Evolutionary conservation across 2,329 filamentous ascomycete species (phyloP), one percentile per base, ranked within the genome.

Genomic region (Podosphaera xanthii): DNA sequence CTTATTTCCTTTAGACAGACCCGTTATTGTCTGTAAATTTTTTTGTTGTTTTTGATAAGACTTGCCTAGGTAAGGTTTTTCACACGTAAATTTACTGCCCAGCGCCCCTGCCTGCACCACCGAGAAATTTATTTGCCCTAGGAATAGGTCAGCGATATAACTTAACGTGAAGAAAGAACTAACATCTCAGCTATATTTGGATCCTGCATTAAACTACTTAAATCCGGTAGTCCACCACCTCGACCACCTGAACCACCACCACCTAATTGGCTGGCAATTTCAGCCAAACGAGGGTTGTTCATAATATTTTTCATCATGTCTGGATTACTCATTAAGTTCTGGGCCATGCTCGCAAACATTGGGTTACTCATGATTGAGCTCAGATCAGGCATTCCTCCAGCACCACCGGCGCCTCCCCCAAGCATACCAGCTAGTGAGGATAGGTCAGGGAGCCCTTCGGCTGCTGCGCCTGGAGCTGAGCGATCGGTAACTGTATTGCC

Each of bases 271-370:
- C 85, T 82, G 53, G 88, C 89, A 88, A 96, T 91, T 69, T 94
- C 82, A 60, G 87, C 79, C 62, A 97, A 74, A 62, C 83, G 80
- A 2, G 92, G 92, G 76, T 98, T 97, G 76, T 77, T 88, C 90
- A 98, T 95, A 60, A 98, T 73, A 71, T 89, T 92, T 70, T 77
- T 79, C 81, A 97, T 85, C 76, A 90, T 82, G 8, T 94, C 87
- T 0, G 92, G 92, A 74, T 98, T 96, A 73, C 82, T 87, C 92
- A 97, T 97, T 59, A 98, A 73, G 72, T 87, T 95, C 76, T 96
- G 88, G 3, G 92, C 92, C 89, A 97, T 96, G 74, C 80, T 86
- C 57, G 89, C 82, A 74, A 98, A 94, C 92, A 97, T 97, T 59
- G 92, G 92, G 75, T 97, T 98, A 76, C 77, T 89, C 89, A 97